Conservation (phyloP, 23 red algal genomes). For the Cyanidium caldarium region DNA sequence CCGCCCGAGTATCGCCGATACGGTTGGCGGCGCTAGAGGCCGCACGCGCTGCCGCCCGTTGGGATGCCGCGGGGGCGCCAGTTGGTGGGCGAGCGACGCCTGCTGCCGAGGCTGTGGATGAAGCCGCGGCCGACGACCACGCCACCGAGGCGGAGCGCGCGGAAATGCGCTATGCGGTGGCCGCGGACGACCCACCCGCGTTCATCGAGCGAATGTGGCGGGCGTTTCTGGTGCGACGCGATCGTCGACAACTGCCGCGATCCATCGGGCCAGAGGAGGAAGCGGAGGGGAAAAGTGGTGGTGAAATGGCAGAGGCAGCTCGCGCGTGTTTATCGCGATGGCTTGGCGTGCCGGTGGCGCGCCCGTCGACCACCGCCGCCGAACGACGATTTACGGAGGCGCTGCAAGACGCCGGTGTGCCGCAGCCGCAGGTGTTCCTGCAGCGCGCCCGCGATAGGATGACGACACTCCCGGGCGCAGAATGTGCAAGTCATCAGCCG, state of each 20-base stretch:
- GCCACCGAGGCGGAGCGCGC: not conserved
- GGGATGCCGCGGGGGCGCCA: not conserved
- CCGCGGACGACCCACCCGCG: not conserved
- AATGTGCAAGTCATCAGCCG: too few relatives aligned
- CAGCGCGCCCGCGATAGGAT: too few relatives aligned
- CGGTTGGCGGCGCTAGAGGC: not conserved
- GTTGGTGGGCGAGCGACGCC: not conserved
- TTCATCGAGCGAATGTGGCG: conserved; percentile 1
- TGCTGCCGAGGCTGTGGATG: not conserved
- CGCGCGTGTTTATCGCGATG: not conserved
- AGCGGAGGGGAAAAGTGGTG: not conserved
- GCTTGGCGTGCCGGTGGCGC: not conserved
- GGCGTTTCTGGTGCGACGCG: not conserved
- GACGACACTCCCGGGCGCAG: too few relatives aligned
- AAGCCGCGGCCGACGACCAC: not conserved
- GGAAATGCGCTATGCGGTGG: not conserved
- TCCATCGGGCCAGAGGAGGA: not conserved
- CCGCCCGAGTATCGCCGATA: not conserved
- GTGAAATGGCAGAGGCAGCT: not conserved
- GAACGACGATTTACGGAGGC: not conserved
- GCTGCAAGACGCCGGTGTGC: not conserved
- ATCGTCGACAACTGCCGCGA: not conserved
- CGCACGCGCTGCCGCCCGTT: not conserved
- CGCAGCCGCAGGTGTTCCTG: too few relatives aligned
- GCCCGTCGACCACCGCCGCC: not conserved